A percentile compares a stretch with the other conserved stretches of the same genome.
Evolutionary conservation across 495 filamentous ascomycete genomes (phyloP).

Genomic region (Penicillium cosmopolitanum): DNA sequence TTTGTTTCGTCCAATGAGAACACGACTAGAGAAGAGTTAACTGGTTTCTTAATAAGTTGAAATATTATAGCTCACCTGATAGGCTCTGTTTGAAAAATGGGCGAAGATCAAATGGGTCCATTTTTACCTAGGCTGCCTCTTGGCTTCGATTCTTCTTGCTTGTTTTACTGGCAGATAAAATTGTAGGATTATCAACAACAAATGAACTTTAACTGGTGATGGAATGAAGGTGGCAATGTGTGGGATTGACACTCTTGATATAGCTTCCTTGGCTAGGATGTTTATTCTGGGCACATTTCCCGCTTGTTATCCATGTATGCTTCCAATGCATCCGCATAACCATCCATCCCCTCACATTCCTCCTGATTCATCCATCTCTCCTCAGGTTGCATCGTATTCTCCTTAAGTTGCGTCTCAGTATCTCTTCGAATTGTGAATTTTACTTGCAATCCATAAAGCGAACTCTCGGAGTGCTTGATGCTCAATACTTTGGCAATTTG

Average conservation of each 20-base stretch:
- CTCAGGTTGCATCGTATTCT: neutral
- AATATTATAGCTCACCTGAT: neutral
- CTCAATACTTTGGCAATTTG: neutral
- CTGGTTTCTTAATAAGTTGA: neutral
- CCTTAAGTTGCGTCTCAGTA: neutral
- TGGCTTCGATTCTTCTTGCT: neutral
- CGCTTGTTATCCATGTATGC: neutral
- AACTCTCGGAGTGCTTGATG: neutral
- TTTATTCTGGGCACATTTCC: neutral
- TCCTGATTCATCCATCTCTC: neutral
- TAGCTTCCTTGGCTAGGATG: neutral
- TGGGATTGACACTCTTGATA: neutral
- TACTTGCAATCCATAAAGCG: neutral
- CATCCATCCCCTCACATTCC: neutral
- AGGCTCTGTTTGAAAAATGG: neutral
- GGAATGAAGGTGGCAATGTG: too few relatives aligned
- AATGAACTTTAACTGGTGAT: neutral
- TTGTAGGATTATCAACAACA: neutral
- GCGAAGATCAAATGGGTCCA: neutral
- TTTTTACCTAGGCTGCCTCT: neutral
- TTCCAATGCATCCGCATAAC: neutral
- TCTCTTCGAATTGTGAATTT: too few relatives aligned
- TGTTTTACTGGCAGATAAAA: neutral
- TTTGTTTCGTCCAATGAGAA: neutral
- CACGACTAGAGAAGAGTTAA: neutral